A percentile compares a stretch with the other conserved stretches of the same genome.
These are phyloP conservation scores for Sporothrix luriei DNA, from an alignment of 2,329 filamentous ascomycete species.

Conservation along the genomic window DNA sequence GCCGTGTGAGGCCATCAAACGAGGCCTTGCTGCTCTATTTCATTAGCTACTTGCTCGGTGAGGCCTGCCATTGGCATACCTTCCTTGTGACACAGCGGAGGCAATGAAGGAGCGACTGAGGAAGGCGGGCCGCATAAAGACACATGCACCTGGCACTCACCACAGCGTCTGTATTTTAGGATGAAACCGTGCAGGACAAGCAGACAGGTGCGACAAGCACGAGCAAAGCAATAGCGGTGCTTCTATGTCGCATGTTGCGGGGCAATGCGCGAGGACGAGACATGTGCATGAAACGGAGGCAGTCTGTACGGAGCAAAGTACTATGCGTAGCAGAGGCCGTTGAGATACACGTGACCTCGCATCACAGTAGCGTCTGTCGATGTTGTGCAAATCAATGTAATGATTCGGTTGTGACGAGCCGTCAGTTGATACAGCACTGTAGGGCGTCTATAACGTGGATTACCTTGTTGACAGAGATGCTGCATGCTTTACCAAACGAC, in stretches of 20 bases:
- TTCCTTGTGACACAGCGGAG: neutral
- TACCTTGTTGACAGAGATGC: too few species aligned
- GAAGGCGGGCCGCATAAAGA: too few species aligned
- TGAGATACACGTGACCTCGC: neutral
- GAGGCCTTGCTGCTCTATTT: neutral
- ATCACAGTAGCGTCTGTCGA: neutral
- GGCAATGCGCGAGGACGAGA: conserved; percentile 8
- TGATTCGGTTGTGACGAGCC: too few species aligned
- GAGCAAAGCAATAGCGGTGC: neutral
- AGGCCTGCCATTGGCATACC: conserved; percentile 5
- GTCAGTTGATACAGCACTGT: too few species aligned
- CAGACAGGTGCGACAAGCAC: neutral
- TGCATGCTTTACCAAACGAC: too few species aligned
- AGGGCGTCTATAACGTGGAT: too few species aligned
- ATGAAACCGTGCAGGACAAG: conserved; percentile 11
- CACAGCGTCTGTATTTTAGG: neutral
- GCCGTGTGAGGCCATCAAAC: neutral
- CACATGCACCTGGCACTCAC: neutral
- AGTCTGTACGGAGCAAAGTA: neutral
- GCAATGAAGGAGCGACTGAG: neutral
- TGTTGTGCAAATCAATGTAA: too few species aligned
- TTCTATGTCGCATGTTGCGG: neutral
- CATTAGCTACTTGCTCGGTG: neutral
- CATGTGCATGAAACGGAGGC: neutral
- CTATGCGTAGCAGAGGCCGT: neutral